Evolutionary conservation across 441 rosid genomes (phyloP).

Genomic region (Macaranga tanarius): DNA sequence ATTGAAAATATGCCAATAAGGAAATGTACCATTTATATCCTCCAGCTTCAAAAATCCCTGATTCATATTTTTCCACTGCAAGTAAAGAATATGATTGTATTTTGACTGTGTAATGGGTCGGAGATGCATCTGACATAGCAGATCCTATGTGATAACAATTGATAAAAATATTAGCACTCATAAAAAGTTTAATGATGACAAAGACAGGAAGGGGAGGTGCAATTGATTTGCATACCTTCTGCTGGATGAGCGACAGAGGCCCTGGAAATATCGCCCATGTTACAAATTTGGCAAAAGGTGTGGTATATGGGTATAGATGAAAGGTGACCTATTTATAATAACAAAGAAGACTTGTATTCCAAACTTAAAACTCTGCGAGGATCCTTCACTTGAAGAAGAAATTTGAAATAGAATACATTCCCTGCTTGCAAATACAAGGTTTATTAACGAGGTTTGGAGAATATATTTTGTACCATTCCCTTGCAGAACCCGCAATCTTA

Average conservation of each 20-base stretch:
- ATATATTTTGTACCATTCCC: neutral
- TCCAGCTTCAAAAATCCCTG: slow-evolving; percentile 62
- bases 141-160: too few relatives aligned
- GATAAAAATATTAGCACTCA: too few relatives aligned
- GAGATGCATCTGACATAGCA: slow-evolving; percentile 1
- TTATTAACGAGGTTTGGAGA: neutral
- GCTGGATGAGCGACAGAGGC: too few relatives aligned
- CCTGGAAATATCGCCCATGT: neutral
- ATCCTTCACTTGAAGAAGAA: too few relatives aligned
- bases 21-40: slow-evolving; percentile 62
- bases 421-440: slow-evolving; percentile 7
- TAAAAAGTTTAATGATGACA: too few relatives aligned
- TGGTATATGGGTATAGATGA: neutral
- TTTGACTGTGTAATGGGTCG: slow-evolving; percentile 11
- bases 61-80: slow-evolving; percentile 52
- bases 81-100: slow-evolving; percentile 41
- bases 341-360: neutral
- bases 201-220: too few relatives aligned
- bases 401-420: slow-evolving; percentile 1
- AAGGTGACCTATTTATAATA: neutral
- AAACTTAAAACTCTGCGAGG: neutral
- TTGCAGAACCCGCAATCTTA: neutral
- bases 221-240: neutral
- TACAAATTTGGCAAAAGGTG: neutral
- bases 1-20: neutral